A percentile compares a stretch with the other conserved stretches of the same genome.
Evolutionary conservation across 768 basidiomycete species (phyloP).

Genomic region (Trametes elegans): DNA sequence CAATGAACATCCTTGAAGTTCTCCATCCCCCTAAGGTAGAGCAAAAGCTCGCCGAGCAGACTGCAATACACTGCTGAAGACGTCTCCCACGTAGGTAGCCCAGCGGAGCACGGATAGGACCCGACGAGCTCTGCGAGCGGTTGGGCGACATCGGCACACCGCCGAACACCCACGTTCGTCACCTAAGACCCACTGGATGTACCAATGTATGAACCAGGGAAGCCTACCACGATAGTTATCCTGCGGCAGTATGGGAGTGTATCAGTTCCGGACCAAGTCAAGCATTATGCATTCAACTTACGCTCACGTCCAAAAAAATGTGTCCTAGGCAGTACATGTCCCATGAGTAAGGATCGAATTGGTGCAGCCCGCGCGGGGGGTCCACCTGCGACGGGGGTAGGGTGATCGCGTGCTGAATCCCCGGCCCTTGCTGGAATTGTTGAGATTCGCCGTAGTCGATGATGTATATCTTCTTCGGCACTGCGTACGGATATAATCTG

Average conservation of each 20-base stretch:
- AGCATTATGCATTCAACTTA: neutral
- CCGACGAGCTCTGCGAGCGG: neutral
- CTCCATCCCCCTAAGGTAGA: no score
- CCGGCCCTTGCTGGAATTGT: neutral
- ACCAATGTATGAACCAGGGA: neutral
- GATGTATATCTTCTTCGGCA: neutral
- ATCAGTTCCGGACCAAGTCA: no score
- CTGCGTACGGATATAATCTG: neutral
- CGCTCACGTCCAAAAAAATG: neutral
- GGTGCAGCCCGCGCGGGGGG: neutral
- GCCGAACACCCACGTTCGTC: neutral
- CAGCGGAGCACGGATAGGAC: neutral
- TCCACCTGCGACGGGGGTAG: neutral
- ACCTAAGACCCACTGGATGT: neutral
- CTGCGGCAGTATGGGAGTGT: neutral
- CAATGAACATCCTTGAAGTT: no score
- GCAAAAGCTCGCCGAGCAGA: no score
- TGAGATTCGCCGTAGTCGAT: neutral
- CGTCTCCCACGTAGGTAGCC: no score
- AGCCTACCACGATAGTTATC: neutral
- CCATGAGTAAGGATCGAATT: slow-evolving; percentile 1
- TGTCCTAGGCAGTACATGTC: neutral
- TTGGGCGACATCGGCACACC: neutral
- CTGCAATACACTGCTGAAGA: no score
- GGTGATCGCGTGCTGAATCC: neutral